A percentile compares a stretch with the other conserved stretches of the same genome.
These are phyloP conservation scores for Cytospora piceae DNA, from an alignment of 2,329 filamentous ascomycete genomes.

Conservation along the genomic window DNA sequence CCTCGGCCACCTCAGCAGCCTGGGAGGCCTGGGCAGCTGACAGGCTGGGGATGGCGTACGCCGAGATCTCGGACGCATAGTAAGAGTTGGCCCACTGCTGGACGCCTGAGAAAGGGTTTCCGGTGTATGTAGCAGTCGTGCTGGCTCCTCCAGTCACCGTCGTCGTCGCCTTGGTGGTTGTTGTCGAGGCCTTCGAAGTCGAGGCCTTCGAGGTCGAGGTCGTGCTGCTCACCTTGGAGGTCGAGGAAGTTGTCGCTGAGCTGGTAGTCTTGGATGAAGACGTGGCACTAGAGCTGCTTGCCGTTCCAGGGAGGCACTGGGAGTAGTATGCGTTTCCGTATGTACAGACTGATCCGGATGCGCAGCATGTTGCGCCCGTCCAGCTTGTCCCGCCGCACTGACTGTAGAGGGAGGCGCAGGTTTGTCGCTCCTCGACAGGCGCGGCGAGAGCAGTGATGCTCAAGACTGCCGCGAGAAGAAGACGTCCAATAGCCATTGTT, in stretches of 20 bases:
- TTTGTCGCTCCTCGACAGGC: conserved; percentile 48
- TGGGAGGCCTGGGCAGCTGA: conserved; percentile 57
- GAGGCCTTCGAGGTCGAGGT: too few relatives aligned
- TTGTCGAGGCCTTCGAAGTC: conserved; percentile 46
- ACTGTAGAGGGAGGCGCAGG: conserved; percentile 39
- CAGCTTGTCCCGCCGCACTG: conserved; percentile 53
- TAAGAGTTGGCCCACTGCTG: conserved; percentile 57
- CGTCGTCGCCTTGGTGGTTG: conserved; percentile 32
- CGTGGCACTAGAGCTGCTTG: conserved; percentile 32
- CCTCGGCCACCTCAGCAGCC: conserved; percentile 54
- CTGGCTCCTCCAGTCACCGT: conserved; percentile 34
- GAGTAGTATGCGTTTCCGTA: conserved; percentile 44
- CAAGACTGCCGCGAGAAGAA: conserved; percentile 42
- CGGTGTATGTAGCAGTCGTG: conserved; percentile 48
- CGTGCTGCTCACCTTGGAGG: conserved; percentile 35
- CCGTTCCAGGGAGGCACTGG: conserved; percentile 40
- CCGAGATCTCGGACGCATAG: conserved; percentile 59
- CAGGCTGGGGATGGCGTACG: conserved; percentile 64
- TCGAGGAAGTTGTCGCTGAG: conserved; percentile 15
- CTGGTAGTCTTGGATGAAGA: conserved; percentile 38
- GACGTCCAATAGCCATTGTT: conserved; percentile 35
- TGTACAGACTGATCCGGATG: conserved; percentile 44
- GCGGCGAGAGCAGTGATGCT: conserved; percentile 45
- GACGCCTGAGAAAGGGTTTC: conserved; percentile 59
- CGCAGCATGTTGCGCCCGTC: conserved; percentile 50